Evolutionary conservation across 257 asterid genomes (phyloP), one percentile per base, ranked within the genome.

Genomic region (Nicotiana undulata): DNA sequence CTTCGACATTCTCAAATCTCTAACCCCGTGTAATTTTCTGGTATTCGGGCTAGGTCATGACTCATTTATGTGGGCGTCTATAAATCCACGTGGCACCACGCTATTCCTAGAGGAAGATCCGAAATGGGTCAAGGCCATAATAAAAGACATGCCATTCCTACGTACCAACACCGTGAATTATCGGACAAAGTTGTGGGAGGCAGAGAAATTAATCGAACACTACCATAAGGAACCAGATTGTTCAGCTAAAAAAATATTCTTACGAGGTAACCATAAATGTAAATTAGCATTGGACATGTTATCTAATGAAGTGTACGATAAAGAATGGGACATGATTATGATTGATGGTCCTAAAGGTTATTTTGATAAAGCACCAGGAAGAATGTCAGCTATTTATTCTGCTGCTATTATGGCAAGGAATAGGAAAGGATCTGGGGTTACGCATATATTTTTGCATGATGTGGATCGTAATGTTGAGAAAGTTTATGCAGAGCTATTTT

Each of bases 341-440:
- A 86, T 95, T 56, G 99, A 92, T 66, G 99, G 98, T 9, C 99
- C 99, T 3, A 84, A 95, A 56, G 99, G 97, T 0, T 95, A 91
- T 83, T 93, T 88, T 65, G 63, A 92, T 72, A 89, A 89, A 79
- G 97, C 97, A 53, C 96, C 98, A 9, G 99, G 98, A 31, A 85
- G 99, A 84, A 95, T 95, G 99, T 89, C 96, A 15, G 95, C 97
- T 59, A 92, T 95, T 18, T 95, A 92, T 76, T 95, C 98, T 7
- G 94, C 93, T 24, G 98, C 97, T 8, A 93, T 95, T 56, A 92
- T 95, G 97, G 97, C 97, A 51, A 85, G 96, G 80, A 91, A 91
- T 68, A 63, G 98, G 88, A 91, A 85, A n/a, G 58, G 82, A 61
- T 20, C 93, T 0, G 98, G 98, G 0, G 87, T 76, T 67, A 95